These are phyloP conservation scores for Kwoniella shandongensis DNA, from an alignment of 768 basidiomycete species.

Conservation along the genomic window DNA sequence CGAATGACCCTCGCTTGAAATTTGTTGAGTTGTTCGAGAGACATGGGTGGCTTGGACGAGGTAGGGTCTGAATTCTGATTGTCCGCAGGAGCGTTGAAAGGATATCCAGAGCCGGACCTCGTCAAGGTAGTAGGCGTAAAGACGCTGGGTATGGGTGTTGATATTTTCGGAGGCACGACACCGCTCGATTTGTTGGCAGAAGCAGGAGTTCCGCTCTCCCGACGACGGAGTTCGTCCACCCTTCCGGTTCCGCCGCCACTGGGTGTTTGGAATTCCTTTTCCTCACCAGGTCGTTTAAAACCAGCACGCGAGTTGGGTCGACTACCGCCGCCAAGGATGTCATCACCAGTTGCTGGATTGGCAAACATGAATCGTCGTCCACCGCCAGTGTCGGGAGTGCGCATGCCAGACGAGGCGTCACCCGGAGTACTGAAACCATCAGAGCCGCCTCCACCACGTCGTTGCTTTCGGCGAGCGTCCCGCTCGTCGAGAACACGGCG, in stretches of 20 bases:
- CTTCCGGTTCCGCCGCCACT: conserved; percentile 17
- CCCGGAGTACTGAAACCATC: conserved; percentile 49
- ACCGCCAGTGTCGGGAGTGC: conserved; percentile 54
- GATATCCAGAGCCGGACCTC: conserved; percentile 32
- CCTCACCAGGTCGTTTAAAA: conserved; percentile 77
- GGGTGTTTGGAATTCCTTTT: conserved; percentile 17
- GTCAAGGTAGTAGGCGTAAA: conserved; percentile 65
- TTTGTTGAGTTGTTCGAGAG: conserved; percentile 69
- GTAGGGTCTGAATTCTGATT: conserved; percentile 28
- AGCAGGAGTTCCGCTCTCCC: conserved; percentile 23
- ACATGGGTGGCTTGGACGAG: conserved; percentile 45
- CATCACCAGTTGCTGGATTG: conserved; percentile 33
- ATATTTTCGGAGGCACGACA: conserved; percentile 31
- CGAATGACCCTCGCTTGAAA: conserved; percentile 89
- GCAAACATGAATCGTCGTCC: conserved; percentile 55
- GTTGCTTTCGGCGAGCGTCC: conserved; percentile 60
- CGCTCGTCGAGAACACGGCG: conserved; percentile 80
- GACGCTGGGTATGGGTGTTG: conserved; percentile 84
- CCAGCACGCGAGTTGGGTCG: conserved; percentile 79
- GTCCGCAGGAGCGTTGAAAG: conserved; percentile 22
- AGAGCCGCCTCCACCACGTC: conserved; percentile 55
- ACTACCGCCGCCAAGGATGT: conserved; percentile 49
- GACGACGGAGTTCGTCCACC: conserved; percentile 33
- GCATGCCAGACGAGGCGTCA: conserved; percentile 44
- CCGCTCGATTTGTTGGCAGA: conserved; percentile 16